These are phyloP conservation scores for Zygosaccharomyces sapae DNA, from an alignment of 1,139 yeast genomes.

Conservation along the genomic window DNA sequence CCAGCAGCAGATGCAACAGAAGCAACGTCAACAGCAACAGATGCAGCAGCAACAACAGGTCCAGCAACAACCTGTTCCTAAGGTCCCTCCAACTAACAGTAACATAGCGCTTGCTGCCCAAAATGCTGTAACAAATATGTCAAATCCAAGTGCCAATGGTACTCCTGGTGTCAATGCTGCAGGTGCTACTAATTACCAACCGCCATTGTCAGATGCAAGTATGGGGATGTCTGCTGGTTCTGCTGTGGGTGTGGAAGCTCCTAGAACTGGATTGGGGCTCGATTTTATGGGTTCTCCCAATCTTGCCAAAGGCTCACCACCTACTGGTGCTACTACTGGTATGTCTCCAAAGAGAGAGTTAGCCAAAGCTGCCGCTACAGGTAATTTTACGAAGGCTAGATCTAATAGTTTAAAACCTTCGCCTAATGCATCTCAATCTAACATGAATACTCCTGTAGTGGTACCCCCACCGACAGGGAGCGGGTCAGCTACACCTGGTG, in stretches of 20 bases:
- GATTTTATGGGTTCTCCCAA: constrained; percentile 14
- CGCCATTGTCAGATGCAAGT: constrained; percentile 8
- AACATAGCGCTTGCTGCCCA: constrained; percentile 14
- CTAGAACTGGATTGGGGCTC: constrained; percentile 11
- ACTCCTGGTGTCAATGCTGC: not conserved
- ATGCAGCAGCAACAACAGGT: constrained; percentile 18
- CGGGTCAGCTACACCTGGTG: constrained; percentile 19
- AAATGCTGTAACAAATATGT: constrained; percentile 17
- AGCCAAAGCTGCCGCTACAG: constrained; percentile 9
- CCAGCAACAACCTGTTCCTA: constrained; percentile 14
- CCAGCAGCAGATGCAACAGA: constrained; percentile 27
- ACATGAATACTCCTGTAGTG: constrained; percentile 10
- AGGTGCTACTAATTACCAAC: constrained; percentile 8
- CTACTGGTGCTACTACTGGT: constrained; percentile 7
- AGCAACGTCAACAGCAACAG: constrained; percentile 25
- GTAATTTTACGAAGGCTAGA: constrained; percentile 10
- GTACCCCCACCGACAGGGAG: constrained; percentile 10
- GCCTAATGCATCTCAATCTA: constrained; percentile 12
- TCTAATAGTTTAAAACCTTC: constrained; percentile 9
- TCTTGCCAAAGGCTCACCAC: constrained; percentile 8
- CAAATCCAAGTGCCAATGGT: constrained; percentile 3
- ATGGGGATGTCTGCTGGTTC: constrained; percentile 5
- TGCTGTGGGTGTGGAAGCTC: constrained; percentile 14
- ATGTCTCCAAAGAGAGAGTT: constrained; percentile 14
- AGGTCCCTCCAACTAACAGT: constrained; percentile 1